Base-by-base conservation (phyloP, 23 red algal genomes). In the Cyanidioschyzon merolae region DNA sequence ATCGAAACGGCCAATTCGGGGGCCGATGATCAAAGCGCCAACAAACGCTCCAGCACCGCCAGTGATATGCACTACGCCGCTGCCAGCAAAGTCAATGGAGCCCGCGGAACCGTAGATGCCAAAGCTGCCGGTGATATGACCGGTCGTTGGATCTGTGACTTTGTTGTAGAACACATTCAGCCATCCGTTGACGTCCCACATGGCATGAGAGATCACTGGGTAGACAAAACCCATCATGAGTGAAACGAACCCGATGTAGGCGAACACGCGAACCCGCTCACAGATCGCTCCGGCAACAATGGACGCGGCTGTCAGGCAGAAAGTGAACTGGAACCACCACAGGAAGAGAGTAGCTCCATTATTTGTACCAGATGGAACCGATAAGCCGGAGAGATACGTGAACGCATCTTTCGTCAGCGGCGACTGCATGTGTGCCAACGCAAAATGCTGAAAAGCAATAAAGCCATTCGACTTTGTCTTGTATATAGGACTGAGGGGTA, bases 1-100 rank as follows among this genome's bases (percentile, higher is more conserved):
- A 79, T 96, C 87, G 54, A 96, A 96, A 67, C 92, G 92, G 74
- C 92, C 92, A 32, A 90, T 83, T 41, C 92, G 82, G 26, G 92
- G 92, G 38, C 92, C 92, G 37, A 96, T 87, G 68, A 96, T 86
- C 58, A 90, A 85, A 3, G 92, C 87, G 74, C 87, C 92, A 1
- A 75, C 77, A 57, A 90, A 77, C 24, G 84, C 90, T 0, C 78
- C 85, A 39, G 90, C 57, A 38, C 89, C 85, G 57, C 87, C 80
- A 39, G 90, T 87, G 77, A 96, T 89, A 45, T 96, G 92, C 59
- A 96, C 92, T 2, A 96, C 92, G 27, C 77, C 79, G 78, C 80
- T 83, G 39, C 92, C 92, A 26, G 92, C 92, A 83, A 96, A 96
- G 81, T 96, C 92, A 39, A 91, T 89, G 57, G 80, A 76, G 17